Conservation (phyloP, 78 protist genomes). For the Mastigamoeba balamuthi region DNA sequence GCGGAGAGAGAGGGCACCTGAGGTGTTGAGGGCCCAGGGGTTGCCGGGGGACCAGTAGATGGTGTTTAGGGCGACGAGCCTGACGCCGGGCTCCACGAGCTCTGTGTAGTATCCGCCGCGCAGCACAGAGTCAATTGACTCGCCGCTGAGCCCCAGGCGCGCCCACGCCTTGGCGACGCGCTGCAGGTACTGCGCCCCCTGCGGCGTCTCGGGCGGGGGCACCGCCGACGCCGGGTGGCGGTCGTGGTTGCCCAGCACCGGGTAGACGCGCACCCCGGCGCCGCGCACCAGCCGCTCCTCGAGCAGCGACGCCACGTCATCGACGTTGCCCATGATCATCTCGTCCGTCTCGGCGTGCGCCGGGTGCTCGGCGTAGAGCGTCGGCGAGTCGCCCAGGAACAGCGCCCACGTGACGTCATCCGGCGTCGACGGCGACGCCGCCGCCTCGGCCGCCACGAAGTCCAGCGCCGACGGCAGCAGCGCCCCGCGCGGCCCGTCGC, state of each 20-base stretch:
- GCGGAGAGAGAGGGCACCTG: too few relatives aligned
- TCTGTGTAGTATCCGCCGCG: background rate
- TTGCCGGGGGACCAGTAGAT: background rate
- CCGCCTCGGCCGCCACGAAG: background rate
- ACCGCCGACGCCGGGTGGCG: background rate
- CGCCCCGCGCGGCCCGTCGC: background rate
- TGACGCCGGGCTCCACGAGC: background rate
- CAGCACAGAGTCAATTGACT: background rate
- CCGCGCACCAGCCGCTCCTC: too few relatives aligned
- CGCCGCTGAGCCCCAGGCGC: background rate
- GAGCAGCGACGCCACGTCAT: background rate
- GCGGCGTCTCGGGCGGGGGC: background rate
- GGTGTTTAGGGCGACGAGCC: background rate
- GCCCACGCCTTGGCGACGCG: background rate
- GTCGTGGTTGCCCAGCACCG: background rate
- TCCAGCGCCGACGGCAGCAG: background rate
- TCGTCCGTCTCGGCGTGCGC: background rate
- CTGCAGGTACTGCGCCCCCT: background rate
- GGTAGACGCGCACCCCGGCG: background rate
- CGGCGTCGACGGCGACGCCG: too few relatives aligned
- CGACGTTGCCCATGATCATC: background rate
- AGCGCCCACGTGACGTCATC: background rate
- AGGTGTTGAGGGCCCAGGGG: background rate
- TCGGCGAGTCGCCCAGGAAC: background rate
- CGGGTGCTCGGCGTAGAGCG: background rate